These are phyloP conservation scores for Auricularia cornea DNA, from an alignment of 768 basidiomycete genomes.

Conservation along the genomic window DNA sequence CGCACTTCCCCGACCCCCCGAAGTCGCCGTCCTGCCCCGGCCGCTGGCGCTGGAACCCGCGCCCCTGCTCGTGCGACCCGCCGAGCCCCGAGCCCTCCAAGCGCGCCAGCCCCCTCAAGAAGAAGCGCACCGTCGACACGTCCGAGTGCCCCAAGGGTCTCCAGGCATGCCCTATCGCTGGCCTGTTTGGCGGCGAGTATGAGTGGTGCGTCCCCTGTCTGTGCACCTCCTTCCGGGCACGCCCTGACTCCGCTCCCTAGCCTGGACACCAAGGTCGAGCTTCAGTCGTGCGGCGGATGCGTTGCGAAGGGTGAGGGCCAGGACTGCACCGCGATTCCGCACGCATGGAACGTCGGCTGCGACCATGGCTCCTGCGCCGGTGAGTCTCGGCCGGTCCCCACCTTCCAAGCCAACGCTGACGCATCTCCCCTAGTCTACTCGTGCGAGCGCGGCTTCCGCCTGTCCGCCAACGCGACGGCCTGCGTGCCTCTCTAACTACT, in stretches of 20 bases:
- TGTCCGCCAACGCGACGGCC: constrained; percentile 32
- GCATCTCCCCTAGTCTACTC: constrained; percentile 34
- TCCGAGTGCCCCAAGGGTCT: constrained; percentile 45
- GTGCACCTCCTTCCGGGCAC: not conserved
- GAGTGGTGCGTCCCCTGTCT: constrained; percentile 34
- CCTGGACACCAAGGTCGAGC: constrained; percentile 51
- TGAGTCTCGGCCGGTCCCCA: constrained; percentile 25
- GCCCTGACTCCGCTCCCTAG: constrained; percentile 8
- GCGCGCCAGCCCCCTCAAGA: constrained; percentile 5
- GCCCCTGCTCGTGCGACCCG: constrained; percentile 35
- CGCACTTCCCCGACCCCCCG: constrained; percentile 32
- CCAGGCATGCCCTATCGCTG: constrained; percentile 49
- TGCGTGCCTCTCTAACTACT: constrained; percentile 29
- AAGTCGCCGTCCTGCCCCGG: constrained; percentile 37
- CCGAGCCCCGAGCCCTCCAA: constrained; percentile 31
- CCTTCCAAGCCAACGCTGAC: constrained; percentile 4
- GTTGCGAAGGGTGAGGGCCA: constrained; percentile 50
- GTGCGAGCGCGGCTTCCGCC: constrained; percentile 41
- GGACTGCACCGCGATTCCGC: constrained; percentile 62
- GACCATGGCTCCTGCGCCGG: constrained; percentile 44
- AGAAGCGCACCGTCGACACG: not conserved
- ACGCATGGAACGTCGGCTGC: constrained; percentile 67
- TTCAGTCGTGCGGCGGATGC: constrained; percentile 74
- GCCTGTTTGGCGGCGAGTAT: constrained; percentile 33
- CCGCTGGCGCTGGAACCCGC: constrained; percentile 37